Conservation (phyloP, 331 rosid genomes). For the Malus hybrid region DNA sequence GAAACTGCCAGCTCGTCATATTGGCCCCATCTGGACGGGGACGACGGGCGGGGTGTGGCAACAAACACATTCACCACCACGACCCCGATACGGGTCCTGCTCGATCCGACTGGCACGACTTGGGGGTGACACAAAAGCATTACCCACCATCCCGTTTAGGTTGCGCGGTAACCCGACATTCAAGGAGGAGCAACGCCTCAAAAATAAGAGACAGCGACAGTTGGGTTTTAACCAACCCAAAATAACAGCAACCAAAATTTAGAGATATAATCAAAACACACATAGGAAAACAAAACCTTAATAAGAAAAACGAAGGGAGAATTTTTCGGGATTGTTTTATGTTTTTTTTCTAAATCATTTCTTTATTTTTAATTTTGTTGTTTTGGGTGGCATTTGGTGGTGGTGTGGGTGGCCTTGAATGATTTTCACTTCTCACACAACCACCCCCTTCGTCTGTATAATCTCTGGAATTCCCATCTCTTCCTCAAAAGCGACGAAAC, state of each 20-base stretch:
- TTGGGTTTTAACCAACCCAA: slow-evolving; percentile 8
- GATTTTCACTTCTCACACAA: background rate
- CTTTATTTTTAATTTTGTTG: background rate
- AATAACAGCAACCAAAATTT: background rate
- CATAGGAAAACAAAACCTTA: background rate
- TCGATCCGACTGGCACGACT: background rate
- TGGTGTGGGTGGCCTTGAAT: slow-evolving; percentile 14
- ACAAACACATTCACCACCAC: background rate
- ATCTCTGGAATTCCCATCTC: background rate
- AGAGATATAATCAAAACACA: background rate
- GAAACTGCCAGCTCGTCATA: background rate
- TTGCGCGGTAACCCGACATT: slow-evolving; percentile 34
- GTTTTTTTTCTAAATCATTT: background rate
- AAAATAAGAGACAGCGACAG: background rate
- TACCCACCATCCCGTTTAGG: background rate
- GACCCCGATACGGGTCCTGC: background rate
- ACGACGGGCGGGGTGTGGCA: background rate
- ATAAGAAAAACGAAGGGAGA: slow-evolving; percentile 2
- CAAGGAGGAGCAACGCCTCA: slow-evolving; percentile 10
- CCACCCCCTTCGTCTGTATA: background rate
- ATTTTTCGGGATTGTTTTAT: background rate
- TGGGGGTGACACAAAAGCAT: background rate
- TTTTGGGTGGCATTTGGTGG: slow-evolving; percentile 3
- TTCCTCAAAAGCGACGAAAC: background rate
- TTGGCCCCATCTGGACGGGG: background rate